These are phyloP conservation scores for Sphaerosporella brunnea DNA, from an alignment of 495 filamentous ascomycete genomes.

Conservation along the genomic window DNA sequence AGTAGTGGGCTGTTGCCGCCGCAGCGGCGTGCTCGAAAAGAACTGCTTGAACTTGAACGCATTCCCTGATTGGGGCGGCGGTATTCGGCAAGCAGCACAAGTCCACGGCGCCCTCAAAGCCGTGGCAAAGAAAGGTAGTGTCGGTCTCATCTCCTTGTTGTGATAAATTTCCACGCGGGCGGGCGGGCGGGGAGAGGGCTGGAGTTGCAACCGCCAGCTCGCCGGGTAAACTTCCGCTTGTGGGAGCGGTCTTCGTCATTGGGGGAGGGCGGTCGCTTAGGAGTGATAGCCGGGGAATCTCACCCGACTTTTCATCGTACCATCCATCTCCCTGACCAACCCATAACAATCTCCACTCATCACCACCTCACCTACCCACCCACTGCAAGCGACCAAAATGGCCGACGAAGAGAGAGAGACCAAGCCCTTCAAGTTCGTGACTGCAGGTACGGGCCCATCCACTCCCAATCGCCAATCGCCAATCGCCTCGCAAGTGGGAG, in stretches of 20 bases:
- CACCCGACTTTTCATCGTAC: constrained; percentile 20
- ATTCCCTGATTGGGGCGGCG: no score
- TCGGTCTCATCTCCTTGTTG: background rate
- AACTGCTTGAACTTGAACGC: constrained; percentile 6
- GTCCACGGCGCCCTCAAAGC: constrained; percentile 5
- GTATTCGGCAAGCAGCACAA: no score
- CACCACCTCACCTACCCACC: constrained; percentile 5
- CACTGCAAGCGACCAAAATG: constrained; percentile 38
- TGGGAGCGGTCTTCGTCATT: constrained; percentile 5
- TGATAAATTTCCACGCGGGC: background rate
- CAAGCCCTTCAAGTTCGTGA: constrained; percentile 99
- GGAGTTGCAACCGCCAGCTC: background rate
- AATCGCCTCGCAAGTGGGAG: no score
- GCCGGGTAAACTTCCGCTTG: constrained; percentile 13
- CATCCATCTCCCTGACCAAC: constrained; percentile 6
- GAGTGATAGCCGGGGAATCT: no score
- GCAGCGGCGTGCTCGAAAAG: constrained; percentile 13
- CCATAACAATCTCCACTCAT: constrained; percentile 12
- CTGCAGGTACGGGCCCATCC: constrained; percentile 47
- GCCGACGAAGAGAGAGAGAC: constrained; percentile 82
- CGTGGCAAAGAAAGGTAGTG: background rate
- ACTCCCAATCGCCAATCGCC: no score
- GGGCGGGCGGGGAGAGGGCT: no score
- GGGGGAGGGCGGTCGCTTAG: no score
- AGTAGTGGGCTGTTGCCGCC: background rate